A percentile compares a stretch with the other conserved stretches of the same genome.
Evolutionary conservation across 306 rosid species (phyloP).

Genomic region (Malus orientalis): DNA sequence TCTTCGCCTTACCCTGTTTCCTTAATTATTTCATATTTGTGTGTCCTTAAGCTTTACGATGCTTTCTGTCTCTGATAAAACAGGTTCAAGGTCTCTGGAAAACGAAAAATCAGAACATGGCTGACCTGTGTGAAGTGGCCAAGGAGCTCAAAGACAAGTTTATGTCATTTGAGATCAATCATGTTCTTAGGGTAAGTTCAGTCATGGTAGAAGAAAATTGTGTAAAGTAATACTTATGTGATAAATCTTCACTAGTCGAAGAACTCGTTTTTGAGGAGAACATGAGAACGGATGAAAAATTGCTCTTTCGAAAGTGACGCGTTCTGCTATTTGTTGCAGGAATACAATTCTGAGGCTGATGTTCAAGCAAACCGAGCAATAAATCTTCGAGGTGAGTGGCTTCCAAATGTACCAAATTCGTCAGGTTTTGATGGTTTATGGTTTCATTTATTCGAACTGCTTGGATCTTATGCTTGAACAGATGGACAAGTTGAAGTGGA

Average conservation of each 20-base stretch:
- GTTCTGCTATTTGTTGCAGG: conserved; percentile 36
- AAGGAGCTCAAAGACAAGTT: conserved; percentile 51
- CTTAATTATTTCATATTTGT: background rate
- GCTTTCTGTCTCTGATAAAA: conserved; percentile 4
- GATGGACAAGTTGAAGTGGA: conserved; percentile 75
- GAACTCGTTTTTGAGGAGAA: background rate
- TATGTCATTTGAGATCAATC: conserved; percentile 57
- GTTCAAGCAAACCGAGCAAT: conserved; percentile 56
- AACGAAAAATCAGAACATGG: conserved; percentile 58
- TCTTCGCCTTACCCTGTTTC: background rate
- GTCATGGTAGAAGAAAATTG: background rate
- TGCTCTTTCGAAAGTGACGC: background rate
- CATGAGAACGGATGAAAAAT: background rate
- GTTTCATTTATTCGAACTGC: conserved; percentile 3
- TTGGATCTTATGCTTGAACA: conserved; percentile 27
- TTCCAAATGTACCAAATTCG: background rate
- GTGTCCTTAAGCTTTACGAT: background rate
- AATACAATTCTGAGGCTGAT: conserved; percentile 69
- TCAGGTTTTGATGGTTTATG: background rate
- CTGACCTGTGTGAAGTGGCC: conserved; percentile 47
- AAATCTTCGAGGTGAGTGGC: background rate
- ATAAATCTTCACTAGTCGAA: background rate
- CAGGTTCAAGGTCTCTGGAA: conserved; percentile 76
- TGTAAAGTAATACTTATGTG: background rate
- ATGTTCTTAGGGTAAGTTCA: conserved; percentile 54